Base-by-base conservation (phyloP, 306 rosid species). In the Echinosophora koreensis region DNA sequence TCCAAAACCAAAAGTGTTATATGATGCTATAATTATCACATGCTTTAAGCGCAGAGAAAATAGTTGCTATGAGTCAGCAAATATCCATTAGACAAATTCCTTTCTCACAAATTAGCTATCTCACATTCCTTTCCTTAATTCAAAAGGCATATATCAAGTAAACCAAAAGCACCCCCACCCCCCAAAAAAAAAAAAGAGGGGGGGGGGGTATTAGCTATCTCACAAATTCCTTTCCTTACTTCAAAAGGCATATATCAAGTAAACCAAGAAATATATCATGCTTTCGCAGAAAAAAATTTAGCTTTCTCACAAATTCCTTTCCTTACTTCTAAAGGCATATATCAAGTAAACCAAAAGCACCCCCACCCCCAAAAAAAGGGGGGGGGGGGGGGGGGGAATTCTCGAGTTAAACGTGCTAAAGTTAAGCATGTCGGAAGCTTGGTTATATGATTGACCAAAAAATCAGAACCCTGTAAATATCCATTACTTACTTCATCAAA, bases 191-290 rank as follows among this genome's bases (percentile, higher is more conserved):
- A n/a, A n/a, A n/a, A n/a, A n/a, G n/a, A n/a, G n/a, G n/a, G n/a
- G n/a, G n/a, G n/a, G n/a, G n/a, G n/a, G n/a, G 30, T n/a, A n/a
- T n/a, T n/a, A 62, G 2, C 46, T 57, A 44, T 5, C 18, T 8
- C 18, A 73, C 52, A 55, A 49, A 56, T 15, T 72, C 27, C 52
- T 16, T 49, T 0, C 16, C 22, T 50, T 13, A 5, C 50, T 60
- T 75, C 63, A 9, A 65, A 16, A 65, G 18, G 57, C 4, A 74
- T 27, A 44, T 59, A 41, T 67, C 17, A 44, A 66, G 71, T 47
- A 44, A 41, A 57, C 30, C 32, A 42, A 42, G 34, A 62, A 32
- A n/a, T n/a, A n/a, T n/a, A n/a, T n/a, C n/a, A n/a, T n/a, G n/a
- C n/a, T n/a, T n/a, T n/a, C n/a, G n/a, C n/a, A n/a, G n/a, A n/a